phyloP scores from a whole-genome alignment of 768 basidiomycete species.

The Daedaleopsis nitida region DNA sequence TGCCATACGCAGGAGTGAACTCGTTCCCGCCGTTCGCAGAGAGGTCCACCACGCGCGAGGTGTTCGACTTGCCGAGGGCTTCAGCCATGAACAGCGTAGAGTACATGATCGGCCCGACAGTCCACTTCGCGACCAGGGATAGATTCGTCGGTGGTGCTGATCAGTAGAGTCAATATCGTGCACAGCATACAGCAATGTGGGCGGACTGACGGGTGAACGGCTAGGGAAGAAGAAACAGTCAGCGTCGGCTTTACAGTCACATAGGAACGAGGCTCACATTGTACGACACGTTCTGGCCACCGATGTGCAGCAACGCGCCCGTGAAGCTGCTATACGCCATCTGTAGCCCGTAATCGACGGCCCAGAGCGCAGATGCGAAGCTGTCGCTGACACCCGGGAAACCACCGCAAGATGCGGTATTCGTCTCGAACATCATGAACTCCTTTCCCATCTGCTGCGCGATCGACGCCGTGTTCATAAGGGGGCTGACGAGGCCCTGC shows the following conservation, averaged over 20 bases:
- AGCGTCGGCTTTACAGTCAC: slow-evolving; percentile 1
- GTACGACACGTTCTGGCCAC: slow-evolving; percentile 66
- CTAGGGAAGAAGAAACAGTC: slow-evolving; percentile 13
- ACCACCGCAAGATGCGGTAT: slow-evolving; percentile 53
- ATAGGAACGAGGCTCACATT: slow-evolving; percentile 46
- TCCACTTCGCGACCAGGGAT: slow-evolving; percentile 65
- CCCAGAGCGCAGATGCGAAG: slow-evolving; percentile 57
- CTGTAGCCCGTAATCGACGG: slow-evolving; percentile 52
- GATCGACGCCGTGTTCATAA: slow-evolving; percentile 48
- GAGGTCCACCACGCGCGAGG: slow-evolving; percentile 69
- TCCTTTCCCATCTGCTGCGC: slow-evolving; percentile 43
- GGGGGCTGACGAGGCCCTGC: slow-evolving; percentile 49
- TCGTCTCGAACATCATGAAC: slow-evolving; percentile 60
- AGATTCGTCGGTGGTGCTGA: slow-evolving; percentile 58
- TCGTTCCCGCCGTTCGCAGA: slow-evolving; percentile 49
- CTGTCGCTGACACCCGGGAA: slow-evolving; percentile 58
- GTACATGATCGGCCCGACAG: slow-evolving; percentile 74
- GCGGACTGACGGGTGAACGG: slow-evolving; percentile 40
- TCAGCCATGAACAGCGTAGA: slow-evolving; percentile 72
- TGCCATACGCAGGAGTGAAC: slow-evolving; percentile 64
- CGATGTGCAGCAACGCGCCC: slow-evolving; percentile 50
- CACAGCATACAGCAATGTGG: not conserved
- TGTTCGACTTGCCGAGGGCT: slow-evolving; percentile 64
- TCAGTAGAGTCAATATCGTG: slow-evolving; percentile 22
- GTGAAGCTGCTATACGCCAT: slow-evolving; percentile 52